A percentile compares a stretch with the other conserved stretches of the same genome.
Conservation (phyloP, 768 basidiomycete species). For the Kwoniella mangroviensis region DNA sequence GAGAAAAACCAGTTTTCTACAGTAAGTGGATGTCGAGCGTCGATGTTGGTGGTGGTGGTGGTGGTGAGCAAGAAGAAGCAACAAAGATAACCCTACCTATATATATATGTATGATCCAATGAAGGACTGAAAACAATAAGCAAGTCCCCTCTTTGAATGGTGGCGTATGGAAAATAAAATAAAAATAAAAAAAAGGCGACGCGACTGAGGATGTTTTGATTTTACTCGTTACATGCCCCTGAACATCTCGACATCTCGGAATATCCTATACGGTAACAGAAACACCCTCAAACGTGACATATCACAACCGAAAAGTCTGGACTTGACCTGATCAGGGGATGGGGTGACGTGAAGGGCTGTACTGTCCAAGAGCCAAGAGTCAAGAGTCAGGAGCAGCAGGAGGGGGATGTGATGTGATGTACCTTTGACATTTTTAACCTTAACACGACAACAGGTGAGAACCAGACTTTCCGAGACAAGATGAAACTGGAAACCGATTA, state of each 20-base stretch:
- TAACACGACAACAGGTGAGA: neutral
- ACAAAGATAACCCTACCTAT: neutral
- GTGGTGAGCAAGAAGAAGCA: slow-evolving; percentile 5
- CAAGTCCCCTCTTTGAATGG: neutral
- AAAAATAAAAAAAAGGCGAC: neutral
- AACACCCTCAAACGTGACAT: slow-evolving; percentile 9
- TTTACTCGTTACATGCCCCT: neutral
- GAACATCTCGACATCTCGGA: slow-evolving; percentile 7
- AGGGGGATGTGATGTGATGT: neutral
- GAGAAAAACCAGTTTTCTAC: slow-evolving; percentile 8
- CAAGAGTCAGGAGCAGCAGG: neutral
- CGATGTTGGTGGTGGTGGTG: slow-evolving; percentile 4
- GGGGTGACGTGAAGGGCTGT: neutral
- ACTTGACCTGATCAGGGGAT: neutral
- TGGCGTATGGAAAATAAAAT: neutral
- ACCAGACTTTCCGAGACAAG: neutral
- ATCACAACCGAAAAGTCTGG: neutral
- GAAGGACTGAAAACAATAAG: slow-evolving; percentile 7
- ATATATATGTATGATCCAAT: neutral
- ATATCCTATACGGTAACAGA: neutral
- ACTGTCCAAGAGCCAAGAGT: neutral
- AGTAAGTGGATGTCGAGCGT: slow-evolving; percentile 4
- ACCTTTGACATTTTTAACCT: neutral
- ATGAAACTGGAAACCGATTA: neutral
- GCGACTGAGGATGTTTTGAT: slow-evolving; percentile 1